These are phyloP conservation scores for Blastocladiella emersonii DNA, from an alignment of 371 early-diverging fungal species.

Conservation along the genomic window DNA sequence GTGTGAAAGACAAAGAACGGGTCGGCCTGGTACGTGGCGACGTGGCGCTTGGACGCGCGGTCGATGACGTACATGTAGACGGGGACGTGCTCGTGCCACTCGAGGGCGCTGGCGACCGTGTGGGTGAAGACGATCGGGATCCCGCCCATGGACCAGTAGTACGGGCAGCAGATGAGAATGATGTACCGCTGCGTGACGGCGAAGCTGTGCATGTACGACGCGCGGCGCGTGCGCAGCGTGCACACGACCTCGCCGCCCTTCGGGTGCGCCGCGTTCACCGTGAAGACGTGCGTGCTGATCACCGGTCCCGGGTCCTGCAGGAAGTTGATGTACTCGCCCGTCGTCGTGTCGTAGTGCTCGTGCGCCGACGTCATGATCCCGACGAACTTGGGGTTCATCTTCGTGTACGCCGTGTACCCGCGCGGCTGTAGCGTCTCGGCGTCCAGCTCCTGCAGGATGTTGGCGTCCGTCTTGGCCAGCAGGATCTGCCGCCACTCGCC, in stretches of 20 bases:
- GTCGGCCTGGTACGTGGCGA: conserved; percentile 48
- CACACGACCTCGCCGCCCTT: conserved; percentile 45
- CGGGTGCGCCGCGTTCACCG: conserved; percentile 39
- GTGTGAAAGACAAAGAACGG: conserved; percentile 42
- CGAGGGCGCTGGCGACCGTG: background rate
- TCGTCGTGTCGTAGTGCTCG: conserved; percentile 45
- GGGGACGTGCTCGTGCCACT: background rate
- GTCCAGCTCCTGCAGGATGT: conserved; percentile 50
- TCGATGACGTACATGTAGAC: conserved; percentile 47
- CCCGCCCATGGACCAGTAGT: conserved; percentile 4
- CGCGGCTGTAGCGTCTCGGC: conserved; percentile 55
- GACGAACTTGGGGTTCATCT: conserved; percentile 51
- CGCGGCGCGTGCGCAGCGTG: conserved; percentile 35
- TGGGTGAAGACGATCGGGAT: conserved; percentile 5
- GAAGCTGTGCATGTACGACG: conserved; percentile 57
- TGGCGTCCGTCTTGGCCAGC: conserved; percentile 29
- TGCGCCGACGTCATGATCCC: conserved; percentile 56
- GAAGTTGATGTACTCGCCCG: conserved; percentile 58
- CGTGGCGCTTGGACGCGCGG: conserved; percentile 44
- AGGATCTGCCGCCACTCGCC: conserved; percentile 18
- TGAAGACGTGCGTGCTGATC: conserved; percentile 32
- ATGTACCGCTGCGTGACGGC: conserved; percentile 52
- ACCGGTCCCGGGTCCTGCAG: background rate
- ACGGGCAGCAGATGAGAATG: conserved; percentile 40
- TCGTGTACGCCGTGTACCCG: conserved; percentile 42